Evolutionary conservation across 2,329 filamentous ascomycete genomes (phyloP).

Genomic region (Ophiostoma populinum): DNA sequence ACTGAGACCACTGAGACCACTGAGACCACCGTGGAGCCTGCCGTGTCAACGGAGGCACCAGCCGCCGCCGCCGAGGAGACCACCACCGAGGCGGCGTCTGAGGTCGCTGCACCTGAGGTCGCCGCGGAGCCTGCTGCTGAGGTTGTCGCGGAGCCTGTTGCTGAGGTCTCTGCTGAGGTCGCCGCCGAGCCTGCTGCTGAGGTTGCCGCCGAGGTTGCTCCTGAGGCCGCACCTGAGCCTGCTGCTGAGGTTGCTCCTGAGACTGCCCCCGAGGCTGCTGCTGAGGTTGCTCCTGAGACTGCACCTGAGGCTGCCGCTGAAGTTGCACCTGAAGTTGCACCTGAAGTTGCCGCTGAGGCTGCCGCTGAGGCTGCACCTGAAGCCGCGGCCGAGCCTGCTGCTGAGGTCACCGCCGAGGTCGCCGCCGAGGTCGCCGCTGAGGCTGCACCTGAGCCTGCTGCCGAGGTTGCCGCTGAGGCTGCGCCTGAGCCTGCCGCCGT

Average conservation of each 20-base stretch:
- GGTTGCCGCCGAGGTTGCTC: neutral
- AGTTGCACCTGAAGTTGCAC: neutral
- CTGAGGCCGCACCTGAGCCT: neutral
- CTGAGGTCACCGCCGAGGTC: neutral
- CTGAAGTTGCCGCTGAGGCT: neutral
- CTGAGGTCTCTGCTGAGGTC: neutral
- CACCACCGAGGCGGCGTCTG: neutral
- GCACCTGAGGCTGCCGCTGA: neutral
- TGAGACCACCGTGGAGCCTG: neutral
- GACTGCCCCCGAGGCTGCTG: neutral
- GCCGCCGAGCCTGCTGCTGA: neutral
- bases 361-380: neutral
- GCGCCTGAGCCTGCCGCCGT: neutral
- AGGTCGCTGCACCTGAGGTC: neutral
- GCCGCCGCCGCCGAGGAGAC: neutral
- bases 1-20: too few species aligned
- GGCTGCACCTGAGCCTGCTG: neutral
- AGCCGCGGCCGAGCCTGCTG: neutral
- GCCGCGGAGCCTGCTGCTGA: neutral
- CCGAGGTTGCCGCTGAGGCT: neutral
- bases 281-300: neutral
- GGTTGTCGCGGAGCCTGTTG: neutral
- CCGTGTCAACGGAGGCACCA: neutral
- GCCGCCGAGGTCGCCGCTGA: neutral
- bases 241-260: neutral